A percentile compares a stretch with the other conserved stretches of the same genome.
Evolutionary conservation across 2,329 filamentous ascomycete species (phyloP).

Genomic region (Talaromyces marneffei): DNA sequence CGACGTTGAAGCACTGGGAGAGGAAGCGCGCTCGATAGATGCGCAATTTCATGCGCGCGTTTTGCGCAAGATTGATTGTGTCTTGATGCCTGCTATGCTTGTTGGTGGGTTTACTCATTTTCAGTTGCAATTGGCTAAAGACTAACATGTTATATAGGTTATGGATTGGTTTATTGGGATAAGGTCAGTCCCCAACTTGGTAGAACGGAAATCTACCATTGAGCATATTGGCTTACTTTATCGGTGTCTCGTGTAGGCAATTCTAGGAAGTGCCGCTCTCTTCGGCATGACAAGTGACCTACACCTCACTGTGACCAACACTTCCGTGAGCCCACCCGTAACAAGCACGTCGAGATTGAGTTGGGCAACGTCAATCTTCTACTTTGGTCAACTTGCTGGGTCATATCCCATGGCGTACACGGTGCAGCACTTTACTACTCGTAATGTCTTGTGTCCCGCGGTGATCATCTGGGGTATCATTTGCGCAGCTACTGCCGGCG

Average conservation of each 20-base stretch:
- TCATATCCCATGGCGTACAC: conserved; percentile 68
- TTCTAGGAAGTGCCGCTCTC: conserved; percentile 64
- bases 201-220: background rate
- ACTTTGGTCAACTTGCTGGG: conserved; percentile 71
- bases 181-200: conserved; percentile 42
- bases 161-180: conserved; percentile 66
- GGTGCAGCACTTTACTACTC: conserved; percentile 61
- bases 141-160: conserved; percentile 26
- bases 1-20: background rate
- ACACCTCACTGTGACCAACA: conserved; percentile 50
- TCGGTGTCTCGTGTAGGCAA: conserved; percentile 47
- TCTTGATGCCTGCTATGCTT: conserved; percentile 63
- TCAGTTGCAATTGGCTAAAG: background rate
- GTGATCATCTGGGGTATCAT: conserved; percentile 58
- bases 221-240: background rate
- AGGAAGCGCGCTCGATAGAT: conserved; percentile 1
- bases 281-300: conserved; percentile 73
- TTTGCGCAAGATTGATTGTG: conserved; percentile 61
- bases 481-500: conserved; percentile 64
- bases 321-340: conserved; percentile 49
- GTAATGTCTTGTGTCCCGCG: conserved; percentile 55
- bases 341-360: conserved; percentile 62
- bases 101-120: conserved; percentile 35
- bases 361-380: conserved; percentile 75
- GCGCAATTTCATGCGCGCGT: conserved; percentile 37